Conservation (phyloP, 257 asterid species). For the Phtheirospermum japonicum region DNA sequence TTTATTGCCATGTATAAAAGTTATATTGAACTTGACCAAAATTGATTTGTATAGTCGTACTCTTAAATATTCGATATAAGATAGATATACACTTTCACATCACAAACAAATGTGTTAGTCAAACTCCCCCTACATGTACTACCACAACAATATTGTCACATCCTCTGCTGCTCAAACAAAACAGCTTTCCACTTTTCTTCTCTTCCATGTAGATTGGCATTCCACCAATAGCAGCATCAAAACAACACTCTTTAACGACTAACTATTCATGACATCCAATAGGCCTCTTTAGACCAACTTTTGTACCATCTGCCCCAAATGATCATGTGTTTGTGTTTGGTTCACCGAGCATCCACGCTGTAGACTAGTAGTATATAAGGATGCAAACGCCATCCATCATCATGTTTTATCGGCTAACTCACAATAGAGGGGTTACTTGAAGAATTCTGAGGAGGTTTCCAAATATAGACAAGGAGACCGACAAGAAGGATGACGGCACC, state of each 20-base stretch:
- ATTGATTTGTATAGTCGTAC: not conserved
- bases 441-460: slow-evolving; percentile 55
- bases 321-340: no score
- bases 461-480: slow-evolving; percentile 66
- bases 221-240: not conserved
- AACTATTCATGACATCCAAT: not conserved
- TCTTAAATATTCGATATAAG: no score
- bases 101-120: no score
- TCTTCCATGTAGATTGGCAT: not conserved
- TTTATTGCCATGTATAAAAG: no score
- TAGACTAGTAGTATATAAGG: no score
- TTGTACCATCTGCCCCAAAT: not conserved
- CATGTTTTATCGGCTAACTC: slow-evolving; percentile 27
- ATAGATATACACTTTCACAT: no score
- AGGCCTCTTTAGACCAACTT: not conserved
- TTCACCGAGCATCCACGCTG: no score
- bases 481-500: slow-evolving; percentile 63
- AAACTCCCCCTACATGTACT: not conserved
- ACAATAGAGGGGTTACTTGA: slow-evolving; percentile 34
- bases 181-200: not conserved
- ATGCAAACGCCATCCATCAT: no score
- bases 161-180: not conserved
- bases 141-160: not conserved
- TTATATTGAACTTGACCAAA: no score
- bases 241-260: not conserved